Conservation (phyloP, 495 filamentous ascomycete species). For the Annulohypoxylon bovei region DNA sequence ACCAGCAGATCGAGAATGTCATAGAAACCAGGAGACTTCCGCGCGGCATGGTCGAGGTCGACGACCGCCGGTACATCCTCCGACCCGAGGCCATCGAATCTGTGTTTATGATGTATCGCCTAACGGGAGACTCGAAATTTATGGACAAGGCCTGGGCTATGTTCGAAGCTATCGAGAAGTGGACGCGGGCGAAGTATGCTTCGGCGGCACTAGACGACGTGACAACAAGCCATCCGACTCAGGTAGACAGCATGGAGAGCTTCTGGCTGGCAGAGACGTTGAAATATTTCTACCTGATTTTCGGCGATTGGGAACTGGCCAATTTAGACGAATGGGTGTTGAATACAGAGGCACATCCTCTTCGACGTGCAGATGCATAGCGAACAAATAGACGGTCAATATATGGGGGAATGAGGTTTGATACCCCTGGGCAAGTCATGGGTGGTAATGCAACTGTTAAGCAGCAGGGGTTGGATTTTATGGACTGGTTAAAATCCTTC, state of each 20-base stretch:
- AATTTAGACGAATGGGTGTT: constrained; percentile 65
- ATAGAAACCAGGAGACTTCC: constrained; percentile 61
- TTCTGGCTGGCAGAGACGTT: constrained; percentile 76
- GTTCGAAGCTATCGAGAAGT: constrained; percentile 56
- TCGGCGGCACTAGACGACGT: constrained; percentile 47
- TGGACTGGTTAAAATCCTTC: not conserved
- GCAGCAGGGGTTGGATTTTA: not conserved
- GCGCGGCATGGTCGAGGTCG: constrained; percentile 66
- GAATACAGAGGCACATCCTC: constrained; percentile 83
- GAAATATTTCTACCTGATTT: constrained; percentile 90
- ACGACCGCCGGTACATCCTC: constrained; percentile 73
- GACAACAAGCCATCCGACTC: constrained; percentile 37
- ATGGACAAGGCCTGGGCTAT: constrained; percentile 71
- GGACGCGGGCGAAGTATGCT: constrained; percentile 43
- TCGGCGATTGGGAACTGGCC: constrained; percentile 73
- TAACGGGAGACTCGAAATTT: constrained; percentile 64
- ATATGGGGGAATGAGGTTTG: constrained; percentile 14
- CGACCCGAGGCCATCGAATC: constrained; percentile 73
- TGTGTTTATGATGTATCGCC: constrained; percentile 69
- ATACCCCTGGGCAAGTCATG: constrained; percentile 18
- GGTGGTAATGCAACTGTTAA: constrained; percentile 2
- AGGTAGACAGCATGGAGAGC: constrained; percentile 60
- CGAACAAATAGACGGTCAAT: not conserved
- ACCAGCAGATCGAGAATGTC: constrained; percentile 51
- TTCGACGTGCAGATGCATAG: constrained; percentile 60